Conservation (phyloP, 306 rosid genomes). For the cucumber (Cucumis sativus) region DNA sequence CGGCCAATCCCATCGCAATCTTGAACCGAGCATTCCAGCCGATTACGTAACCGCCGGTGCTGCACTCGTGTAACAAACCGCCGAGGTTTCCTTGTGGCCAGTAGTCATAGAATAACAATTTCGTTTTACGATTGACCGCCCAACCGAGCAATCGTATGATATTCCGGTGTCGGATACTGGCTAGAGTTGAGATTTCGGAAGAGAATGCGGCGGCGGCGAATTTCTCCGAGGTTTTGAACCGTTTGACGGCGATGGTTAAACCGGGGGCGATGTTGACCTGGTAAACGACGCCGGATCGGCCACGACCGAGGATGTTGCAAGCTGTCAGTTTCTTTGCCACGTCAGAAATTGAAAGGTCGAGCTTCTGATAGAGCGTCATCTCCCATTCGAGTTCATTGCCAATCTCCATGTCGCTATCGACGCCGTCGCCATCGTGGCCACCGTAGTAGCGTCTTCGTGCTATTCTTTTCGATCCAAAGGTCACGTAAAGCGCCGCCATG, state of each 20-base stretch:
- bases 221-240: constrained; percentile 39
- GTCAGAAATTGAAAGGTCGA: constrained; percentile 61
- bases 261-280: constrained; percentile 33
- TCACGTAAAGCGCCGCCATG: constrained; percentile 55
- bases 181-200: constrained; percentile 66
- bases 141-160: constrained; percentile 73
- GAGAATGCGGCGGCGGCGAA: constrained; percentile 56
- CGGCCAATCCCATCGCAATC: constrained; percentile 75
- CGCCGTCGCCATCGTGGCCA: constrained; percentile 27
- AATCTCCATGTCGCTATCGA: constrained; percentile 44
- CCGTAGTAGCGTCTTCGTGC: constrained; percentile 12
- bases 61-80: constrained; percentile 48
- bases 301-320: constrained; percentile 53
- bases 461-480: constrained; percentile 19
- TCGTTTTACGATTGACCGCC: constrained; percentile 56
- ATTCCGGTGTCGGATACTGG: constrained; percentile 74
- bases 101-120: constrained; percentile 57
- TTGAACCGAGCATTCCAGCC: constrained; percentile 81
- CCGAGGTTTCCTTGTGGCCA: constrained; percentile 52
- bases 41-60: constrained; percentile 31
- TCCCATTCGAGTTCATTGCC: constrained; percentile 59
- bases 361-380: constrained; percentile 73
- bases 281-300: constrained; percentile 79
- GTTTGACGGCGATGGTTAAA: constrained; percentile 47
- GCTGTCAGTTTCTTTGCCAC: constrained; percentile 43